Conservation (phyloP, 306 rosid genomes). For the Vigna nakashimae region DNA sequence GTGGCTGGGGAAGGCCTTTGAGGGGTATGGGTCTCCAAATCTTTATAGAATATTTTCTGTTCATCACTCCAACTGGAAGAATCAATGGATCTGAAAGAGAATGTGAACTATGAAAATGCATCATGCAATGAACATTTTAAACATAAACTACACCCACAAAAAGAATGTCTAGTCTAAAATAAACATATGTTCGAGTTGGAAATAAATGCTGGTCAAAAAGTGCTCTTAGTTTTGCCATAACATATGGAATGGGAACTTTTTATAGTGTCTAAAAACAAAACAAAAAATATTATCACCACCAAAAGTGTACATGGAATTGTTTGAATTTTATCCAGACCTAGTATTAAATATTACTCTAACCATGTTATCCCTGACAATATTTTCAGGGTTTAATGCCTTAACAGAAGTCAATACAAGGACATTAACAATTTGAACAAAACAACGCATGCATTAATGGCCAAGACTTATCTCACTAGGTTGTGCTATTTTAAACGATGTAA, state of each 20-base stretch:
- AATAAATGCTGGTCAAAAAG: neutral
- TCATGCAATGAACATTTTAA: constrained; percentile 8
- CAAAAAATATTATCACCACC: constrained; percentile 13
- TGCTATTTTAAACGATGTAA: no score
- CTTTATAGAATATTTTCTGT: constrained; percentile 39
- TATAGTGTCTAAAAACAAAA: neutral
- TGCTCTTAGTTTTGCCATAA: constrained; percentile 9
- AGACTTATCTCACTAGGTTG: no score
- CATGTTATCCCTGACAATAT: neutral
- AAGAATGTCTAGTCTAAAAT: constrained; percentile 2
- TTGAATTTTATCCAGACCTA: constrained; percentile 1
- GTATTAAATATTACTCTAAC: neutral
- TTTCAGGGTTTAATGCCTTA: no score
- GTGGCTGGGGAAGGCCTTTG: constrained; percentile 52
- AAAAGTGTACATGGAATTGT: constrained; percentile 2
- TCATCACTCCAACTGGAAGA: constrained; percentile 53
- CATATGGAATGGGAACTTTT: neutral
- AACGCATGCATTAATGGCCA: no score
- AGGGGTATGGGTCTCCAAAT: constrained; percentile 53
- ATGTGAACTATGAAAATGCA: constrained; percentile 34
- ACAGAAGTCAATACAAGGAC: no score
- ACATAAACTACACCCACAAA: constrained; percentile 2
- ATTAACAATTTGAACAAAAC: no score
- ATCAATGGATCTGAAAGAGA: constrained; percentile 51
- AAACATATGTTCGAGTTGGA: constrained; percentile 22